Conservation (phyloP, 2,329 filamentous ascomycete genomes). For the Penicillium freii region DNA sequence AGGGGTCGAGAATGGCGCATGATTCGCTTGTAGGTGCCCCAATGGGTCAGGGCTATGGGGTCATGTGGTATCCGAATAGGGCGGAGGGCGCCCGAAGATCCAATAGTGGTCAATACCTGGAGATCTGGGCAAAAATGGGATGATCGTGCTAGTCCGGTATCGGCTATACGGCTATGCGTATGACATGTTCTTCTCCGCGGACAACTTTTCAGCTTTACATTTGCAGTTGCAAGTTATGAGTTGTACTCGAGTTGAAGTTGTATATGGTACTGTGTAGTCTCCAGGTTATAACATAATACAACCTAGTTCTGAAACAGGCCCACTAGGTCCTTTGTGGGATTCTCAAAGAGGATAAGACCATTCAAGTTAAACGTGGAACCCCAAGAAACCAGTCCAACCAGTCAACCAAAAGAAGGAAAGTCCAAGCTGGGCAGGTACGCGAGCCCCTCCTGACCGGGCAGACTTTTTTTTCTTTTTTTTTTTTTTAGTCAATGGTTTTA, state of each 20-base stretch:
- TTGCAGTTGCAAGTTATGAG: too few relatives aligned
- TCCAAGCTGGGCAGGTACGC: not conserved
- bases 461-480: constrained; percentile 28
- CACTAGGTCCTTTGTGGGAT: not conserved
- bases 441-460: constrained; percentile 18
- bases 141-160: not conserved
- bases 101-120: not conserved
- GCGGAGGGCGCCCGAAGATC: not conserved
- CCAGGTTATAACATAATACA: too few relatives aligned
- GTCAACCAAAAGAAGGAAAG: constrained; percentile 12
- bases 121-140: not conserved
- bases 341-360: constrained; percentile 8
- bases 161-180: not conserved
- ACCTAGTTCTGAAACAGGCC: not conserved
- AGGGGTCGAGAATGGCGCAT: not conserved
- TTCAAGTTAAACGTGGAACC: constrained; percentile 12
- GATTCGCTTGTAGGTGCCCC: constrained; percentile 1
- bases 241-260: too few relatives aligned
- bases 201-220: not conserved
- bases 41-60: not conserved
- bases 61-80: not conserved
- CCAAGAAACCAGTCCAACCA: constrained; percentile 2
- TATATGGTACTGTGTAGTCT: too few relatives aligned
- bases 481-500: constrained; percentile 45
- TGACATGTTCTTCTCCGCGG: not conserved